Percentiles rank a stretch among this genome's conserved stretches.
Evolutionary conservation across 257 asterid genomes (phyloP).

Genomic region (Primulina huaijiensis): DNA sequence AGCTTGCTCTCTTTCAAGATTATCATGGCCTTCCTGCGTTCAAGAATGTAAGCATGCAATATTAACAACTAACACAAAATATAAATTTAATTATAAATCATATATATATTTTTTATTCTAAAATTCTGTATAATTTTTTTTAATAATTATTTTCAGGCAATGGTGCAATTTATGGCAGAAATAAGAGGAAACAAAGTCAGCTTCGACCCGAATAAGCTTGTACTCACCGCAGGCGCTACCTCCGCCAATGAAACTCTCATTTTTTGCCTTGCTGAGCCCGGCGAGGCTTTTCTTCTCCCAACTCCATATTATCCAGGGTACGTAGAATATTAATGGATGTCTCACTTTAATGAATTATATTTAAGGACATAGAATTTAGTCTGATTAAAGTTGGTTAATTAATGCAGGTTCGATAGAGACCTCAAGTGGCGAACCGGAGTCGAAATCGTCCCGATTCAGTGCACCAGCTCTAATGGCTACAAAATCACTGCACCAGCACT

Average conservation of each 20-base stretch:
- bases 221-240: conserved; percentile 81
- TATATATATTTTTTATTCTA: no score
- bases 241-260: conserved; percentile 73
- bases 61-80: neutral
- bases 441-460: conserved; percentile 73
- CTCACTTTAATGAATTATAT: neutral
- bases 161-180: conserved; percentile 61
- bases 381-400: neutral
- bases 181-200: conserved; percentile 65
- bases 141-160: conserved; percentile 41
- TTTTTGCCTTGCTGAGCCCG: conserved; percentile 68
- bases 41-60: conserved; percentile 40
- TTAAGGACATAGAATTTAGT: neutral
- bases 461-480: conserved; percentile 60
- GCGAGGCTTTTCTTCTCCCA: conserved; percentile 70
- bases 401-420: conserved; percentile 85
- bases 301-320: conserved; percentile 84
- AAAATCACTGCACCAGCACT: conserved; percentile 68
- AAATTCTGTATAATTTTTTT: neutral
- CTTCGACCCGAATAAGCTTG: conserved; percentile 55
- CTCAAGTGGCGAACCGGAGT: conserved; percentile 84
- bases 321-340: neutral
- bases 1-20: conserved; percentile 74
- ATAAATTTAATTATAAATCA: neutral
- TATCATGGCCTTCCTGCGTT: conserved; percentile 60